Base-by-base conservation (phyloP, 1,284 basidiomycete species). In the Sphaerobolus stellatus region DNA sequence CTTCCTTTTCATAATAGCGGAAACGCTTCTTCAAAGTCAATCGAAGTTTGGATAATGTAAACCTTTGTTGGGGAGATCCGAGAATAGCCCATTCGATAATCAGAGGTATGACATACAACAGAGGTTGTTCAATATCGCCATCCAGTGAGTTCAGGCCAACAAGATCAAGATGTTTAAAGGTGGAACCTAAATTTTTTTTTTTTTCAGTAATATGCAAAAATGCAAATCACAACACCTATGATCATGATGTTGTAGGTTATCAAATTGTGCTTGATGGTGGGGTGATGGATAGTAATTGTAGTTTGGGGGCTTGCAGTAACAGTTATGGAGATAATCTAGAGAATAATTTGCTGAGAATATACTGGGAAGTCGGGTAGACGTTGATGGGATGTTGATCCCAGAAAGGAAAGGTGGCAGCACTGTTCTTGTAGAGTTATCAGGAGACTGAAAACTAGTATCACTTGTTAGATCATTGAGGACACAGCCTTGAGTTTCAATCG, bases 81-180 rank as follows among this genome's bases (percentile, higher is more conserved):
- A 82, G 80, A 46, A 91, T 90, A 0, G 88, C 88, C n/a, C 88
- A 74, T 60, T 86, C 81, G 44, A 84, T 77, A n/a, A 90, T 73
- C 22, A 77, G 72, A 1, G 83, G 81, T 47, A 82, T 76, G 0
- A 82, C 72, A 9, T 80, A 78, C 9, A 72, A 71, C 1, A 86
- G 88, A 46, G 76, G 80, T 53, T 76, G 71, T 3, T 77, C 79
- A 0, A 67, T 63, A 6, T 71, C 68, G 3, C 81, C 79, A 47
- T 88, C 80, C 0, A 89, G 64, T 7, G 31, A 47, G 31, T 53
- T 53, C 25, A 53, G 44, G 6, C 52, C 52, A 4, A 53, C 6
- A 24, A 18, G 22, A 31, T 53, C 52, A 24, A 43, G 43, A 13
- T 53, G 22, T 33, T 48, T 31, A 14, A 53, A 38, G 25, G 44